Evolutionary conservation across 345 rosid species (phyloP).

Genomic region (Dipteronia dyeriana): DNA sequence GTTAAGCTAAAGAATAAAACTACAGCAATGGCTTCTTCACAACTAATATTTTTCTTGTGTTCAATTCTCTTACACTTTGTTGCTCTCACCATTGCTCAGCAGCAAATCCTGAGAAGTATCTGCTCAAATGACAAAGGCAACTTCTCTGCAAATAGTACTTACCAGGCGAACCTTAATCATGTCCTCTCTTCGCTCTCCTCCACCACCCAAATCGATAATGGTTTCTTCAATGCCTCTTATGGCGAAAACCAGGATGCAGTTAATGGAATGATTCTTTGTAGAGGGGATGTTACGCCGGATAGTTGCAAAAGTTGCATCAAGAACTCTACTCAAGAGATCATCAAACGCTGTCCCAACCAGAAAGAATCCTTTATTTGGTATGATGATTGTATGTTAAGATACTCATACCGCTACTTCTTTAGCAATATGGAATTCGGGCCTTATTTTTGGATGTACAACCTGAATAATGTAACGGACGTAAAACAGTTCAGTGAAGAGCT

Average conservation of each 20-base stretch:
- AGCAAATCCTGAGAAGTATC: neutral
- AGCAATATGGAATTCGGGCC: conserved; percentile 27
- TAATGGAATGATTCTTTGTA: conserved; percentile 36
- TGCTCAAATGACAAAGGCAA: conserved; percentile 38
- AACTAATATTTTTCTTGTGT: neutral
- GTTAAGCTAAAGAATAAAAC: neutral
- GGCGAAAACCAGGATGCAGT: conserved; percentile 33
- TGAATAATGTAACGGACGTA: neutral
- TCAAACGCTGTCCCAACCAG: conserved; percentile 16
- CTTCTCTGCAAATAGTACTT: conserved; percentile 33
- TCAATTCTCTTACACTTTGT: neutral
- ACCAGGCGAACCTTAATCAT: conserved; percentile 34
- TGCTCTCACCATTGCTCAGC: conserved; percentile 4
- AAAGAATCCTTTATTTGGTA: conserved; percentile 41
- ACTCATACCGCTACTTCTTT: conserved; percentile 32
- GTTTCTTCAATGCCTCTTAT: conserved; percentile 32
- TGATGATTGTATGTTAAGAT: conserved; percentile 42
- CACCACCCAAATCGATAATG: conserved; percentile 7
- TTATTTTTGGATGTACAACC: neutral
- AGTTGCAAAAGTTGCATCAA: conserved; percentile 39
- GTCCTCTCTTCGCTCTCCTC: conserved; percentile 37
- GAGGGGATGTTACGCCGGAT: conserved; percentile 41
- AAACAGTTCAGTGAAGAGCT: conserved; percentile 16
- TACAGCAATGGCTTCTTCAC: neutral
- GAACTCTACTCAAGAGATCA: conserved; percentile 24